phyloP scores from a whole-genome alignment of 176 grass and related monocot species.

The Avena atlantica region DNA sequence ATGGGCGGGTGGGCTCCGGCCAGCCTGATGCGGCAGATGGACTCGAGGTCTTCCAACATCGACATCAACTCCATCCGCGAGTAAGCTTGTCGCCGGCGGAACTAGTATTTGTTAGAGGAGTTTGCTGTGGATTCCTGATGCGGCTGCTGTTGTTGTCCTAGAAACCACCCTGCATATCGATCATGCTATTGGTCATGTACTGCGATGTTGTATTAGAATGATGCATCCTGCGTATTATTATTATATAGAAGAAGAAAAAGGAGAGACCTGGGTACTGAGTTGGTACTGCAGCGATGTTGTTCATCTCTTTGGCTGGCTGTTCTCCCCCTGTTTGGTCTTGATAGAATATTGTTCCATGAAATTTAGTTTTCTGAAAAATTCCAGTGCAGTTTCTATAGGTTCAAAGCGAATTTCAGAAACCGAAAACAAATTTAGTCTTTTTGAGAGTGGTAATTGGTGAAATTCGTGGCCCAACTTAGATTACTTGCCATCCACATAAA shows the following conservation, averaged over 20 bases:
- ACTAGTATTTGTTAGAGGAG: slow-evolving; percentile 3
- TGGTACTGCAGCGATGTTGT: neutral
- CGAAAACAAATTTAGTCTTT: too few species aligned
- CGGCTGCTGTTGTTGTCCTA: neutral
- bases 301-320: neutral
- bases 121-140: slow-evolving; percentile 20
- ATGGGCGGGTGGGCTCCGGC: slow-evolving; percentile 54
- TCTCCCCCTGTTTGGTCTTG: too few species aligned
- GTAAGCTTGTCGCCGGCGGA: slow-evolving; percentile 30
- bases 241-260: slow-evolving; percentile 9
- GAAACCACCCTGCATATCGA: slow-evolving; percentile 24
- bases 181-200: slow-evolving; percentile 40
- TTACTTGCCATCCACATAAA: too few species aligned
- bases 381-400: too few species aligned
- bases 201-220: slow-evolving; percentile 46
- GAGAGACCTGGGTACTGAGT: slow-evolving; percentile 25
- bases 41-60: slow-evolving; percentile 53
- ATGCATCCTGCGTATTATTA: slow-evolving; percentile 25
- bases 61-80: slow-evolving; percentile 67
- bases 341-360: too few species aligned
- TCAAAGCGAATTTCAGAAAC: too few species aligned
- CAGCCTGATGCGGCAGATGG: slow-evolving; percentile 55
- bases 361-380: too few species aligned
- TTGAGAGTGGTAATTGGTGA: too few species aligned
- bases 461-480: too few species aligned